Evolutionary conservation across 1,284 basidiomycete species (phyloP).

Genomic region (Rhodotorula sp.): DNA sequence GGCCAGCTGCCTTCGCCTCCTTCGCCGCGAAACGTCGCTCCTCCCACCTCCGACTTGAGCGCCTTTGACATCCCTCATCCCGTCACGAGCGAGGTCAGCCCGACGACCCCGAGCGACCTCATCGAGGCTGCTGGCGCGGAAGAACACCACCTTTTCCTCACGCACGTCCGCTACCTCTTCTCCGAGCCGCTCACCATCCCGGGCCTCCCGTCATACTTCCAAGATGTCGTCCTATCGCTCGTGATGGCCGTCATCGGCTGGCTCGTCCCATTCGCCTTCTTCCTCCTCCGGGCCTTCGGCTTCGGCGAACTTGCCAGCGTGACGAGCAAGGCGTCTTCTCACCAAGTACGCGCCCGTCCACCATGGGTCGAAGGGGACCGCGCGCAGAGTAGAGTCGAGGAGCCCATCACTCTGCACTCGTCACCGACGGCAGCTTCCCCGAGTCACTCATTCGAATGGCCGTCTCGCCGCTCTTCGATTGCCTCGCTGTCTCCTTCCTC

Average conservation of each 20-base stretch:
- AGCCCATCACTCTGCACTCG: not conserved
- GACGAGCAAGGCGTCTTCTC: not conserved
- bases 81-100: no score
- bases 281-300: not conserved
- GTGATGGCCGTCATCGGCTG: not conserved
- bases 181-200: not conserved
- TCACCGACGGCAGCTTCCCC: no score
- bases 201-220: not conserved
- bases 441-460: no score
- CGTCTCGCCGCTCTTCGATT: not conserved
- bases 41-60: no score
- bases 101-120: not conserved
- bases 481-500: no score
- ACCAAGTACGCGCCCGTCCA: not conserved
- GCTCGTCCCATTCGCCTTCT: not conserved
- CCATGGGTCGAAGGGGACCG: no score
- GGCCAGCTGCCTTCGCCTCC: not conserved
- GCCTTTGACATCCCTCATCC: not conserved
- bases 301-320: not conserved
- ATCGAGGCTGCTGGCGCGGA: not conserved
- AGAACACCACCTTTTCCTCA: not conserved
- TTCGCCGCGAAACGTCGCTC: not conserved
- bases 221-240: not conserved
- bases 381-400: not conserved
- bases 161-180: conserved; percentile 1